Conservation (phyloP, 768 basidiomycete genomes). For the Scleroderma bovista region DNA sequence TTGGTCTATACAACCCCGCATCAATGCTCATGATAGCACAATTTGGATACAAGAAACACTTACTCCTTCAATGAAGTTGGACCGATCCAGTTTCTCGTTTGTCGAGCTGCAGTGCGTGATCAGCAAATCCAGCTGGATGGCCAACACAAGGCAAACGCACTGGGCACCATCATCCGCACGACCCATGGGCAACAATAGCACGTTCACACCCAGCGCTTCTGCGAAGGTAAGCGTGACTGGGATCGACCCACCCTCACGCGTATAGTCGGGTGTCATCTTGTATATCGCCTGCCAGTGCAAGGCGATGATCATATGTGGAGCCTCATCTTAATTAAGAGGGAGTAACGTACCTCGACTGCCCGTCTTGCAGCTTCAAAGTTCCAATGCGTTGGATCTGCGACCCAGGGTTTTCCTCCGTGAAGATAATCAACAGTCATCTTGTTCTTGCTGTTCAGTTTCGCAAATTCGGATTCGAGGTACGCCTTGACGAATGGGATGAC, state of each 20-base stretch:
- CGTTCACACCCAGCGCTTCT: constrained; percentile 72
- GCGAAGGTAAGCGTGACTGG: constrained; percentile 87
- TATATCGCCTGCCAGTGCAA: constrained; percentile 38
- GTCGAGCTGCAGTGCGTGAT: constrained; percentile 48
- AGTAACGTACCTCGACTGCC: constrained; percentile 56
- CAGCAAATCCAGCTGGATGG: neutral
- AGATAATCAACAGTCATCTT: constrained; percentile 56
- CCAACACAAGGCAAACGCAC: constrained; percentile 36
- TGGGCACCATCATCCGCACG: constrained; percentile 90
- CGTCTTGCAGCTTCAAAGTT: constrained; percentile 79
- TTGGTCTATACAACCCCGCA: constrained; percentile 8
- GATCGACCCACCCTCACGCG: constrained; percentile 83
- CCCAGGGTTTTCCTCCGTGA: constrained; percentile 81
- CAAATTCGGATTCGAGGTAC: constrained; percentile 71
- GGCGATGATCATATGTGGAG: neutral
- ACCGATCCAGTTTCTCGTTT: constrained; percentile 89
- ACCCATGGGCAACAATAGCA: constrained; percentile 84
- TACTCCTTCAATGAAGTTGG: constrained; percentile 80
- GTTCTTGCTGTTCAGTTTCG: constrained; percentile 76
- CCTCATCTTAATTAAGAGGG: neutral
- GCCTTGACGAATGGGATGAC: constrained; percentile 59
- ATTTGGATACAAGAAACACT: constrained; percentile 16
- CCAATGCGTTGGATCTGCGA: constrained; percentile 76
- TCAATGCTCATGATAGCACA: neutral
- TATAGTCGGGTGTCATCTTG: constrained; percentile 64